phyloP scores from a whole-genome alignment of 225 moss, liverwort and hornwort genomes.

The Rhytidiadelphus loreus region DNA sequence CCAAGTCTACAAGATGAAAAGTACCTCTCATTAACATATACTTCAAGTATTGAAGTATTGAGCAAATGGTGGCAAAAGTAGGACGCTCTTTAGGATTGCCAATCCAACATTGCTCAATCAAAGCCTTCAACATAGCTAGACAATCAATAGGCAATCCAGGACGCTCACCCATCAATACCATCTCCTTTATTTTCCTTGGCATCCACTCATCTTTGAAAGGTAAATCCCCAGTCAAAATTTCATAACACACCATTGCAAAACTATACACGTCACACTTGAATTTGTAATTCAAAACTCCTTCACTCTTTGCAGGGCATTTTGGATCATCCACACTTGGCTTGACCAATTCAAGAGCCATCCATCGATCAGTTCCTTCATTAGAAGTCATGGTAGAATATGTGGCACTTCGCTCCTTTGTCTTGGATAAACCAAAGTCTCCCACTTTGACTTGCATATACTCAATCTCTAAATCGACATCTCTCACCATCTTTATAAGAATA shows the following conservation, averaged over 20 bases:
- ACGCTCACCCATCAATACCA: background rate
- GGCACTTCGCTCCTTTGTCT: background rate
- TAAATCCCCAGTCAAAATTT: background rate
- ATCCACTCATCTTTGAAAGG: background rate
- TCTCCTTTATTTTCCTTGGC: background rate
- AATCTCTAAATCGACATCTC: rapidly evolving
- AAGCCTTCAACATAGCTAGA: background rate
- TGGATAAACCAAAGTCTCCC: background rate
- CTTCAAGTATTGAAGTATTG: background rate
- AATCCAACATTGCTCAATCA: background rate
- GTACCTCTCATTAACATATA: background rate
- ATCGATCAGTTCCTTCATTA: background rate
- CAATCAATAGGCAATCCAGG: background rate
- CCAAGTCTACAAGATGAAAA: background rate
- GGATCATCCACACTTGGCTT: rapidly evolving
- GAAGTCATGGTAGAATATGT: background rate
- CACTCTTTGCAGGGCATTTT: background rate
- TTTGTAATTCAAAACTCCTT: background rate
- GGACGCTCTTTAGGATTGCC: background rate
- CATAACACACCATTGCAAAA: background rate
- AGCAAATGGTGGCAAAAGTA: background rate
- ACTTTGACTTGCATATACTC: background rate
- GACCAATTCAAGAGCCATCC: background rate
- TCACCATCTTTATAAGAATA: background rate
- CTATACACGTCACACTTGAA: background rate